Evolutionary conservation across 306 rosid genomes (phyloP), one percentile per base, ranked within the genome.

Genomic region (Glycine soja): DNA sequence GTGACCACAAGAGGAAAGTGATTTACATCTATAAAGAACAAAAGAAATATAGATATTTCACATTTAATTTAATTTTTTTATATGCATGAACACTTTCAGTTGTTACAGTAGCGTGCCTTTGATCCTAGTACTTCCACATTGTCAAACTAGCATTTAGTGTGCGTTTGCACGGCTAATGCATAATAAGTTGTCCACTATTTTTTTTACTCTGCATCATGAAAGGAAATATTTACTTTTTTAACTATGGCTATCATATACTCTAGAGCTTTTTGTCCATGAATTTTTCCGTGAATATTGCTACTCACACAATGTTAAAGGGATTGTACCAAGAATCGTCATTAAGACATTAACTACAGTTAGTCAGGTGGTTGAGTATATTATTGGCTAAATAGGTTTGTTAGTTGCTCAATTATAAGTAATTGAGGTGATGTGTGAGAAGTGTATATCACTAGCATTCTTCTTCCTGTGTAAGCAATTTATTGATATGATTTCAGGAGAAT

Each of bases 1-100:
- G 89, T 84, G 72, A 84, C 43, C 81, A 56, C 12, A 71, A 42
- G 36, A 78, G 82, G 30, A 58, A 83, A 73, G 73, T 69, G 15
- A 61, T 42, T 75, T 24, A 14, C 71, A 58, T 70, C 76, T 70
- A 79, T 3, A 6, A 50, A 16, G 5, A 0, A 14, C 46, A 79
- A 73, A 45, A 15, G 0, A 43, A n/a, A 15, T 34, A 75, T 58
- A 52, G 16, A 18, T 7, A 53, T 47, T 34, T 51, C 64, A 64
- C 62, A 36, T 38, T 8, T 70, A 24, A 24, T 24, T 24, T 24
- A 24, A 1, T 45, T 19, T 40, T 38, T 42, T 16, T 34, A 67
- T 42, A 15, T 15, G 14, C 48, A 58, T 10, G 42, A 10, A 32
- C 11, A 15, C 40, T 68, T 11, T 13, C 40, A 36, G 7, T 73